A percentile compares a stretch with the other conserved stretches of the same genome.
Evolutionary conservation across 768 basidiomycete genomes (phyloP).

Genomic region (Lactarius hatsudake): DNA sequence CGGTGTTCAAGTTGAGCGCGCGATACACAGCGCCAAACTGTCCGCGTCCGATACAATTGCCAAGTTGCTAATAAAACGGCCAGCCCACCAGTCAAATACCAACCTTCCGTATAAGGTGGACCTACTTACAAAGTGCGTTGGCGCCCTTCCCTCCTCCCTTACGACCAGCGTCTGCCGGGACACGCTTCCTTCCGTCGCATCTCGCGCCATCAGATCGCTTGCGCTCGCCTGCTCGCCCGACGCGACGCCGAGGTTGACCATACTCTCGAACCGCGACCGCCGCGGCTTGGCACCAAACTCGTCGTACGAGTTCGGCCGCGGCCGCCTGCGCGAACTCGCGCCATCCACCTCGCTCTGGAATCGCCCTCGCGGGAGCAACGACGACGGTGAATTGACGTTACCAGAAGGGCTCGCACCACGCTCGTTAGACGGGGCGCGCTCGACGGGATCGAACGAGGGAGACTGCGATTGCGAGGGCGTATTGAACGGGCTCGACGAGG

Average conservation of each 20-base stretch:
- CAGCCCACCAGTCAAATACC: background rate
- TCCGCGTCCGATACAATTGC: too few species aligned
- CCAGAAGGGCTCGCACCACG: background rate
- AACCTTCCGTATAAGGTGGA: background rate
- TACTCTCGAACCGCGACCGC: slow-evolving; percentile 69
- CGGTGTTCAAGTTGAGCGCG: too few species aligned
- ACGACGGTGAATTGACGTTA: slow-evolving; percentile 31
- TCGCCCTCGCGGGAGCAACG: slow-evolving; percentile 51
- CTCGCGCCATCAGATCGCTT: slow-evolving; percentile 62
- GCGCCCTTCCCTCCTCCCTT: slow-evolving; percentile 74
- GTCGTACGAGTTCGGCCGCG: slow-evolving; percentile 66
- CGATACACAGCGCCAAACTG: too few species aligned
- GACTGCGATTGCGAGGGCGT: slow-evolving; percentile 1
- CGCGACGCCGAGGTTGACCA: slow-evolving; percentile 58
- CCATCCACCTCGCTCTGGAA: slow-evolving; percentile 76
- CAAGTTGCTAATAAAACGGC: slow-evolving; percentile 77
- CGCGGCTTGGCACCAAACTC: slow-evolving; percentile 54
- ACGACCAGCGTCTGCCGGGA: slow-evolving; percentile 70
- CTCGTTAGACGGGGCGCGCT: slow-evolving; percentile 8
- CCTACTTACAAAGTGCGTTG: slow-evolving; percentile 75
- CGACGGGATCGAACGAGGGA: slow-evolving; percentile 16
- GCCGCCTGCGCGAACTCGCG: slow-evolving; percentile 46
- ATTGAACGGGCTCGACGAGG: slow-evolving; percentile 36
- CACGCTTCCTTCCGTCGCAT: slow-evolving; percentile 62
- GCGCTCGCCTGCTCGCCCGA: slow-evolving; percentile 49